phyloP scores from a whole-genome alignment of 1,139 yeast species.

The Diutina sp. region DNA sequence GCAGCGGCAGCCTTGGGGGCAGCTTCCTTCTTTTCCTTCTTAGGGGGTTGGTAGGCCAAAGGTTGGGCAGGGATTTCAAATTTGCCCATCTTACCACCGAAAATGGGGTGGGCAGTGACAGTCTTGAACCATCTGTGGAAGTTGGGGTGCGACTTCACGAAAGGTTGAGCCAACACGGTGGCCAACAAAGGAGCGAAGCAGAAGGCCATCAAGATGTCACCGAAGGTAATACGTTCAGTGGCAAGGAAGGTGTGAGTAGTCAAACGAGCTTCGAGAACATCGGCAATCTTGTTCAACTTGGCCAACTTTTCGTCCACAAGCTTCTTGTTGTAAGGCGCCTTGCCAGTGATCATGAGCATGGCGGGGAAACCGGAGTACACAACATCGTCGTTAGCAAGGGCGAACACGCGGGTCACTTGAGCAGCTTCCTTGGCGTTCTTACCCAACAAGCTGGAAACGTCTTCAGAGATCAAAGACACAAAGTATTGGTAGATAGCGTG shows the following conservation, averaged over 20 bases:
- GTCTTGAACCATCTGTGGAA: slow-evolving; percentile 82
- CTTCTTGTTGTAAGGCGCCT: slow-evolving; percentile 66
- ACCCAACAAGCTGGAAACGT: slow-evolving; percentile 37
- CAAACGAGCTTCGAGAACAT: slow-evolving; percentile 52
- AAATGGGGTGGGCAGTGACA: slow-evolving; percentile 41
- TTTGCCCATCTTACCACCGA: slow-evolving; percentile 28
- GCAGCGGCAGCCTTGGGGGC: slow-evolving; percentile 11
- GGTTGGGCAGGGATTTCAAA: slow-evolving; percentile 56
- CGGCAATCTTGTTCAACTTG: slow-evolving; percentile 24
- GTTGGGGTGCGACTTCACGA: slow-evolving; percentile 68
- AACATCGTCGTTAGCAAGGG: slow-evolving; percentile 67
- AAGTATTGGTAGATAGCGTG: slow-evolving; percentile 53
- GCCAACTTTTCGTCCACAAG: slow-evolving; percentile 42
- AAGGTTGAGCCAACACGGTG: slow-evolving; percentile 57
- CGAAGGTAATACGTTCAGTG: slow-evolving; percentile 79
- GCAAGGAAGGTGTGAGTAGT: slow-evolving; percentile 73
- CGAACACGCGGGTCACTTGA: slow-evolving; percentile 65
- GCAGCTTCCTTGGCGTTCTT: slow-evolving; percentile 56
- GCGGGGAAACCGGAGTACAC: slow-evolving; percentile 26
- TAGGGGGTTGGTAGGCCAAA: slow-evolving; percentile 59
- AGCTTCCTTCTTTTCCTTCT: slow-evolving; percentile 47
- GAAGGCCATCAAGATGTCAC: slow-evolving; percentile 64
- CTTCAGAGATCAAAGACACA: background rate
- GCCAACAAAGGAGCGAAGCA: slow-evolving; percentile 53
- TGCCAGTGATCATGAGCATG: slow-evolving; percentile 23